phyloP scores from a whole-genome alignment of 768 basidiomycete genomes.

The Omphalotus guepiniiformis region DNA sequence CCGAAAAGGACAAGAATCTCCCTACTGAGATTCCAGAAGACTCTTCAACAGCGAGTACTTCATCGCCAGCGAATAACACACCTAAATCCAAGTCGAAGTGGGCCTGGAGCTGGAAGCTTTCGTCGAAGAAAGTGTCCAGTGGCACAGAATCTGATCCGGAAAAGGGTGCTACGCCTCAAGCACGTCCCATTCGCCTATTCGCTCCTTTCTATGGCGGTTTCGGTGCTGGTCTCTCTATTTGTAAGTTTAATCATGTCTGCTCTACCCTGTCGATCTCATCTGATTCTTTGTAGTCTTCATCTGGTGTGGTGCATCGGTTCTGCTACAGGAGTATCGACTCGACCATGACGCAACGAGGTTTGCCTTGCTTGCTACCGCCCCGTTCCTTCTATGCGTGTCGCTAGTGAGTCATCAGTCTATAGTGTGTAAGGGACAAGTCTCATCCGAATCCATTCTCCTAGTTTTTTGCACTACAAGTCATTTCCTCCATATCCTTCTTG shows the following conservation, averaged over 20 bases:
- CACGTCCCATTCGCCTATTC: conserved; percentile 54
- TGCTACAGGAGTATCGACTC: conserved; percentile 64
- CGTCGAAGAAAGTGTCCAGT: conserved; percentile 29
- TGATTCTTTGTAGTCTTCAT: conserved; percentile 53
- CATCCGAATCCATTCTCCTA: conserved; percentile 20
- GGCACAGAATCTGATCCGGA: conserved; percentile 42
- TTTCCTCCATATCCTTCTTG: conserved; percentile 64
- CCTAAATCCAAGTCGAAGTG: conserved; percentile 22
- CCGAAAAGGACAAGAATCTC: conserved; percentile 36
- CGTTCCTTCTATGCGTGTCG: conserved; percentile 73
- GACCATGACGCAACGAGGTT: conserved; percentile 65
- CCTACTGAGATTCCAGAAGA: conserved; percentile 26
- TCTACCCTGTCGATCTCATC: neutral
- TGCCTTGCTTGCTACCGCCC: conserved; percentile 56
- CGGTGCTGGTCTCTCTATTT: conserved; percentile 60
- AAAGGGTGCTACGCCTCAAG: conserved; percentile 33
- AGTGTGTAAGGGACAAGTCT: neutral
- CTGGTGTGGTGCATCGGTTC: conserved; percentile 50
- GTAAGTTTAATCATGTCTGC: conserved; percentile 34
- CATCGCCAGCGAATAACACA: conserved; percentile 27
- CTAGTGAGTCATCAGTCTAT: conserved; percentile 42
- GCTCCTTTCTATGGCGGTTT: conserved; percentile 74
- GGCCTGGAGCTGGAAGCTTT: conserved; percentile 47
- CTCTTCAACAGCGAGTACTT: conserved; percentile 17
- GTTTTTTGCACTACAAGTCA: conserved; percentile 73